phyloP scores from a whole-genome alignment of 2,329 filamentous ascomycete genomes.

The Alternaria postmessia region DNA sequence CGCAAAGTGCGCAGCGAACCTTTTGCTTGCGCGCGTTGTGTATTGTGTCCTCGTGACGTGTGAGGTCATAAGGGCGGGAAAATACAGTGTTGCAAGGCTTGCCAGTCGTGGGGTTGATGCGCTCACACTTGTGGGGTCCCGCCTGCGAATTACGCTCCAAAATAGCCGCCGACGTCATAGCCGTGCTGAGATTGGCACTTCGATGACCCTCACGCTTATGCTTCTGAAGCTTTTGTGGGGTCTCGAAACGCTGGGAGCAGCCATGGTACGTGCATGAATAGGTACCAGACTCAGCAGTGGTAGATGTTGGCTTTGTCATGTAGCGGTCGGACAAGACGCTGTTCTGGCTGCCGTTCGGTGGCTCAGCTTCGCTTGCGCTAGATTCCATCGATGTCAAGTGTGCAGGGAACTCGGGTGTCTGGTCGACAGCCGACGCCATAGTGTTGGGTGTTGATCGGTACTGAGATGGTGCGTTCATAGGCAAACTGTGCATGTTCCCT shows the following conservation, averaged over 20 bases:
- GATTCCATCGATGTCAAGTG: constrained; percentile 69
- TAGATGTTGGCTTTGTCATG: constrained; percentile 66
- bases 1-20: constrained; percentile 90
- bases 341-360: constrained; percentile 53
- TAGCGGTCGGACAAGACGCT: constrained; percentile 43
- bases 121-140: constrained; percentile 90
- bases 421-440: constrained; percentile 47
- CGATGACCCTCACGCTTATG: constrained; percentile 95
- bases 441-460: constrained; percentile 43
- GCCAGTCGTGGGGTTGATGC: constrained; percentile 92
- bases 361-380: constrained; percentile 62
- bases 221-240: constrained; percentile 85
- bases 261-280: constrained; percentile 97
- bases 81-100: constrained; percentile 96
- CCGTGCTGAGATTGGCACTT: constrained; percentile 51
- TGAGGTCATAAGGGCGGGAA: constrained; percentile 94
- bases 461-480: constrained; percentile 44
- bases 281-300: constrained; percentile 80
- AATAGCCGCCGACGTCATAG: constrained; percentile 63
- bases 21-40: constrained; percentile 95
- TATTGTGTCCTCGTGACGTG: constrained; percentile 95
- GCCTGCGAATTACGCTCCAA: constrained; percentile 81
- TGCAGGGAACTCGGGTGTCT: constrained; percentile 66
- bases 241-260: constrained; percentile 87
- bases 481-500: constrained; percentile 43